A percentile compares a stretch with the other conserved stretches of the same genome.
These are phyloP conservation scores for Phylloboletellus chloephorus DNA, from an alignment of 1,284 basidiomycete species.

Conservation along the genomic window DNA sequence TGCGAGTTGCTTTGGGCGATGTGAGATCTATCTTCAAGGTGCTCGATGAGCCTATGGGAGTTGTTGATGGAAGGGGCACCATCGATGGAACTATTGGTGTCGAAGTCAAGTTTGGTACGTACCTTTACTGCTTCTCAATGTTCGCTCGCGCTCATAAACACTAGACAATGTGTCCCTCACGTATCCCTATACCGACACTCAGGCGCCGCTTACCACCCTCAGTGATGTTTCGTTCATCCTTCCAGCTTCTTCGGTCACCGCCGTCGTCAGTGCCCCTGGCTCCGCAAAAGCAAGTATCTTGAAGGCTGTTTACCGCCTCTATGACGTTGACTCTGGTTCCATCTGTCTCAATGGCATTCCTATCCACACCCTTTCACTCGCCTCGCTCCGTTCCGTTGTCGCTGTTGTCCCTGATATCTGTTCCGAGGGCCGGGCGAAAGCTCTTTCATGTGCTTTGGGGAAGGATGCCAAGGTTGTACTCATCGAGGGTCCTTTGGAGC, in stretches of 20 bases:
- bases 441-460: conserved; percentile 80
- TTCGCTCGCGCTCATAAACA: background rate
- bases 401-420: conserved; percentile 79
- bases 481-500: conserved; percentile 73
- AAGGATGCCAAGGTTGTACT: conserved; percentile 83
- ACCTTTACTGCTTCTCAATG: background rate
- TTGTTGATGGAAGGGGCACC: conserved; percentile 75
- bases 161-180: conserved; percentile 76
- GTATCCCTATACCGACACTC: conserved; percentile 68
- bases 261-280: conserved; percentile 78
- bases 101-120: conserved; percentile 78
- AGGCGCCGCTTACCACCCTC: conserved; percentile 60
- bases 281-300: conserved; percentile 80
- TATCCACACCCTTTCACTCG: conserved; percentile 79
- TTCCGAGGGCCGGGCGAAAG: conserved; percentile 83
- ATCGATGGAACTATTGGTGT: conserved; percentile 70
- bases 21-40: conserved; percentile 52
- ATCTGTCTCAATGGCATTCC: conserved; percentile 82
- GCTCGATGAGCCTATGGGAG: conserved; percentile 72
- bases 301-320: conserved; percentile 84
- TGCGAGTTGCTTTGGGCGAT: conserved; percentile 14
- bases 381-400: conserved; percentile 71
- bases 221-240: conserved; percentile 80
- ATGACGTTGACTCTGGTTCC: conserved; percentile 73
- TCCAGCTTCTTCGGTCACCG: conserved; percentile 74